Conservation (phyloP, 2,329 filamentous ascomycete genomes). For the Alternaria hordeiaustralica region DNA sequence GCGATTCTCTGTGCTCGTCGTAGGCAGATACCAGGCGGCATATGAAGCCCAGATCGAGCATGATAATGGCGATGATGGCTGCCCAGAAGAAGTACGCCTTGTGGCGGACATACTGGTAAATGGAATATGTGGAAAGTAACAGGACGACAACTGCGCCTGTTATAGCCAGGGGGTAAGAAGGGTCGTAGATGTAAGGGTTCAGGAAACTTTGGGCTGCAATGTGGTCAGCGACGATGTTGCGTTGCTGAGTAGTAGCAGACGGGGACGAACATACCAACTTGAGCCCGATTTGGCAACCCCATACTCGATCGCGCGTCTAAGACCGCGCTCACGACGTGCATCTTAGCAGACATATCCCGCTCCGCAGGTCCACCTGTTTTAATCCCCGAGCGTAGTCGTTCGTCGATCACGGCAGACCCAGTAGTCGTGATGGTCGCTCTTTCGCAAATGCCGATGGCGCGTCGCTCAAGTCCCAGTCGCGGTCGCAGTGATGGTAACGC, state of each 20-base stretch:
- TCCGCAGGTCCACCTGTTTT: background rate
- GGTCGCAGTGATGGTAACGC: background rate
- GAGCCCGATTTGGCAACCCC: background rate
- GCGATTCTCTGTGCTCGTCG: constrained; percentile 40
- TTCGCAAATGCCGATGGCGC: background rate
- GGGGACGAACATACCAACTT: background rate
- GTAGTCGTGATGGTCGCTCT: background rate
- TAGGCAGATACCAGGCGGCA: constrained; percentile 54
- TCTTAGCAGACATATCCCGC: background rate
- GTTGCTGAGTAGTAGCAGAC: background rate
- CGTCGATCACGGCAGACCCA: background rate
- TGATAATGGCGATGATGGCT: constrained; percentile 39
- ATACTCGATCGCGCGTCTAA: background rate
- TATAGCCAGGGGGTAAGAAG: constrained; percentile 53
- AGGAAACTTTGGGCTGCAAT: constrained; percentile 26
- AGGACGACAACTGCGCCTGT: constrained; percentile 53
- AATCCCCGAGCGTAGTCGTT: background rate
- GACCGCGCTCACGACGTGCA: background rate
- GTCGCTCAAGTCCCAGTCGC: background rate
- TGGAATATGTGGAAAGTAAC: constrained; percentile 37
- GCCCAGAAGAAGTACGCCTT: constrained; percentile 48
- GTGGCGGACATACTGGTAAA: constrained; percentile 45
- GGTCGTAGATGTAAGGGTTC: constrained; percentile 58
- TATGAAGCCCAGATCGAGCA: constrained; percentile 61
- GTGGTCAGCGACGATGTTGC: background rate